Evolutionary conservation across 768 basidiomycete species (phyloP).

Genomic region (Russula emetica): DNA sequence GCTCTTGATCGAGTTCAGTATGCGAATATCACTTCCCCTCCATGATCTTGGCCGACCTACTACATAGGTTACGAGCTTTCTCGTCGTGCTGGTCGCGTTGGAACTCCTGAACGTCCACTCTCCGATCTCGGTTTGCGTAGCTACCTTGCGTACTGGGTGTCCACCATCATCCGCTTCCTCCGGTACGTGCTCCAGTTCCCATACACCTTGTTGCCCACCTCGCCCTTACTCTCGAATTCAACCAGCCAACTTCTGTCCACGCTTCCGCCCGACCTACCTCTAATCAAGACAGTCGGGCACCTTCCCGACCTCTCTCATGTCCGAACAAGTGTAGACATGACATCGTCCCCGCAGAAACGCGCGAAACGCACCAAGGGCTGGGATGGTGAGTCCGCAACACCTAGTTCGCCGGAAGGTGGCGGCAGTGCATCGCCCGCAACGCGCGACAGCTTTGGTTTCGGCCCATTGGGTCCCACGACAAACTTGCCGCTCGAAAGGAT

Average conservation of each 20-base stretch:
- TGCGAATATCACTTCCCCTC: conserved; percentile 30
- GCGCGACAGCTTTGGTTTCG: conserved; percentile 15
- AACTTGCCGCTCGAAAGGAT: conserved; percentile 38
- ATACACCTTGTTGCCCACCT: background rate
- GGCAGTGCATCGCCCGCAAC: conserved; percentile 13
- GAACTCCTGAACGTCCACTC: conserved; percentile 92
- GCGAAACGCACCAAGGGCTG: conserved; percentile 50
- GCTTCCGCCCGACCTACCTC: conserved; percentile 50
- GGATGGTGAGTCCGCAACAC: conserved; percentile 55
- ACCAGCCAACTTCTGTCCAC: conserved; percentile 55
- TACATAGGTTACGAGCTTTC: conserved; percentile 86
- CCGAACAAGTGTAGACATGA: conserved; percentile 8
- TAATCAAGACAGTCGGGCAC: conserved; percentile 43
- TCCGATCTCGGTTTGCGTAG: conserved; percentile 89
- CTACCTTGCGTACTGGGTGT: conserved; percentile 86
- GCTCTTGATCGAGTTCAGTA: conserved; percentile 98
- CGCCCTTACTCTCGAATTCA: conserved; percentile 2
- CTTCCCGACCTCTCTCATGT: conserved; percentile 33
- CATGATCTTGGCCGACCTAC: background rate
- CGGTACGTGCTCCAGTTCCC: conserved; percentile 41
- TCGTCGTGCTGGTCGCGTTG: conserved; percentile 68
- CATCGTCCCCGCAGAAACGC: conserved; percentile 13
- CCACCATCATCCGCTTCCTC: conserved; percentile 79
- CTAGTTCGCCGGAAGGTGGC: conserved; percentile 34
- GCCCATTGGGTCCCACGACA: conserved; percentile 43